Percentiles rank a stretch among this genome's conserved stretches.
Evolutionary conservation across 352 stramenopile species (phyloP).

Genomic region (Phytopythium ostracodes): DNA sequence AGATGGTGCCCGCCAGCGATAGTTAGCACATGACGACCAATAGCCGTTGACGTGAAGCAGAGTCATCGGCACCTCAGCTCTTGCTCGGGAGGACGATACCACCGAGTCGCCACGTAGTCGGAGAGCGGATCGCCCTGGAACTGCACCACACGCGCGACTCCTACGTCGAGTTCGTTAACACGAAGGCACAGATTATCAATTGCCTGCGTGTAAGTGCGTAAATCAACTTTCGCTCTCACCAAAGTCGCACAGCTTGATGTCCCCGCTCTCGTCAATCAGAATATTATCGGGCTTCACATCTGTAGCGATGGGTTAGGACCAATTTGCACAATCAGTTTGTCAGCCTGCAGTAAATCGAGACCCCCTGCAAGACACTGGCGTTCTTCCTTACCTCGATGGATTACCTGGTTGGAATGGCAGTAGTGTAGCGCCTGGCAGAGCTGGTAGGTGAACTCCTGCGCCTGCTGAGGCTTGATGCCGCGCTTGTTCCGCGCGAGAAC

Average conservation of each 20-base stretch:
- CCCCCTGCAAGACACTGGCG: no score
- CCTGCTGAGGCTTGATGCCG: constrained; percentile 48
- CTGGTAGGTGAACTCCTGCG: constrained; percentile 57
- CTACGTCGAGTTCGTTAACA: constrained; percentile 11
- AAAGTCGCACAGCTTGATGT: constrained; percentile 81
- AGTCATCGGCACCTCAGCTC: constrained; percentile 12
- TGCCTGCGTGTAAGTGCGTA: no score
- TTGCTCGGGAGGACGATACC: constrained; percentile 81
- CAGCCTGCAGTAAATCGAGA: no score
- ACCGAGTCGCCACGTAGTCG: constrained; percentile 78
- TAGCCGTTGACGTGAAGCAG: no score
- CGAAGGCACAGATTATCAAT: no score
- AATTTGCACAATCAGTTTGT: no score
- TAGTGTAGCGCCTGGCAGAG: constrained; percentile 73
- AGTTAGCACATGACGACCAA: no score
- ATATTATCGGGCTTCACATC: constrained; percentile 86
- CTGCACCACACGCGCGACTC: constrained; percentile 66
- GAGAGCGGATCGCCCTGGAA: constrained; percentile 74
- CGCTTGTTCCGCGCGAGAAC: constrained; percentile 53
- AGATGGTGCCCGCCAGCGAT: no score
- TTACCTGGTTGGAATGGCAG: constrained; percentile 75
- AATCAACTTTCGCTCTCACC: constrained; percentile 20
- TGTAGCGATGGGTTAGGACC: no score
- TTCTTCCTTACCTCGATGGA: constrained; percentile 56
- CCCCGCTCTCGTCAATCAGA: constrained; percentile 60